Base-by-base conservation (phyloP, 169 alveolate genomes). In the Cryptosporidium bovis region DNA sequence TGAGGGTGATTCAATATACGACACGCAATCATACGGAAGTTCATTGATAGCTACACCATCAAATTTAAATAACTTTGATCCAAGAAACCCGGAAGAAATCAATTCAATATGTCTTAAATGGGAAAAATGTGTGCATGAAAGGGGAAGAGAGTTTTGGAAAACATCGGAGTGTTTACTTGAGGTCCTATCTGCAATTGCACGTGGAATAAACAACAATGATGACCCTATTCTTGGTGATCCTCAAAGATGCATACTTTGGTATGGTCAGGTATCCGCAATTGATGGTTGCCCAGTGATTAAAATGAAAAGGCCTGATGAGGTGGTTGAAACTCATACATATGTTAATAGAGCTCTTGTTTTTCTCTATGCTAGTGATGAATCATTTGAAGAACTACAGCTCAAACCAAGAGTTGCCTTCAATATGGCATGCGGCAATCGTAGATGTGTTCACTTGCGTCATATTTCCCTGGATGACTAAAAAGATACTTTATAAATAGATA, bases 151-250 rank as follows among this genome's bases (percentile, higher is more conserved):
- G 56, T 94, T 94, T 65, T 95, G 97, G 97, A 94, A 92, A 77
- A 93, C 95, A 18, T 90, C 96, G 0, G 96, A 93, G 36, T 93
- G 92, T 64, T 90, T 94, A 34, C 92, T 92, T 66, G 90, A 93
- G 58, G 94, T 95, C 6, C 64, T 77, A 18, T 56, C 71, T 20
- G 85, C 85, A 36, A 94, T 95, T n/a, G 97, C 97, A 18, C 82
- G 91, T 60, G 97, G 94, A 27, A 92, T 95, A 51, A 85, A 93
- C 36, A 90, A 93, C 62, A 83, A 91, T 51, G 96, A 93, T 46
- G 98, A 95, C 58, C 98, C 98, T 10, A 93, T 95, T 18, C 89
- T 95, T 46, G 98, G 98, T 12, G 96, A 93, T 83, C 97, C 95
- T 71, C 90, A 91, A 53, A 84, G 93, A 51, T 95, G 98, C 67